Percentiles rank a stretch among this genome's conserved stretches.
Conservation (phyloP, 2,329 filamentous ascomycete genomes). For the Ophiostoma sp. region DNA sequence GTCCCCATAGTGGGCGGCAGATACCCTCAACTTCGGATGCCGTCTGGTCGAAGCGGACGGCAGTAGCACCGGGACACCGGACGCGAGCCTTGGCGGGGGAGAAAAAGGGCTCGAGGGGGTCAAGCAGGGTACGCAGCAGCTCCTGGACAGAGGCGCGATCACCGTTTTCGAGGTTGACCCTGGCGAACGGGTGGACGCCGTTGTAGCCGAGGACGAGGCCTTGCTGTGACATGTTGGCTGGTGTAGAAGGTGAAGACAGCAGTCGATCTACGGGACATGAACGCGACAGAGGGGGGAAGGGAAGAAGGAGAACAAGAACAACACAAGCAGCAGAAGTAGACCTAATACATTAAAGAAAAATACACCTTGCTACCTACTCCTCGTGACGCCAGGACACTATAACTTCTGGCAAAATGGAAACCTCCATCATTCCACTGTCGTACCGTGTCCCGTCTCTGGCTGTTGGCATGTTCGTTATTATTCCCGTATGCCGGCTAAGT, state of each 20-base stretch:
- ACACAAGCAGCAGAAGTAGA: neutral
- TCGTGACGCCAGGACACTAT: neutral
- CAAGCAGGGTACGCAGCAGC: slow-evolving; percentile 58
- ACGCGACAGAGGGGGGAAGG: neutral
- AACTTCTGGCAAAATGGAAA: neutral
- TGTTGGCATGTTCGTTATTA: neutral
- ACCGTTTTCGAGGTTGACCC: slow-evolving; percentile 41
- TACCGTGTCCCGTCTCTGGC: neutral
- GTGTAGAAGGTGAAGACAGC: no score
- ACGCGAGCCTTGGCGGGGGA: slow-evolving; percentile 61
- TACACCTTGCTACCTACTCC: neutral
- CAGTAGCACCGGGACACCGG: slow-evolving; percentile 62
- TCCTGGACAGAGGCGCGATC: slow-evolving; percentile 53
- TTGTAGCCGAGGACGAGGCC: slow-evolving; percentile 47
- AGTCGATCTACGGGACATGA: no score
- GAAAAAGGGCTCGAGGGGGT: slow-evolving; percentile 66
- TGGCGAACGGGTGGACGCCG: slow-evolving; percentile 51
- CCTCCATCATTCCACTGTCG: neutral
- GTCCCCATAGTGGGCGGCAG: slow-evolving; percentile 68
- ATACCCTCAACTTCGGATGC: slow-evolving; percentile 73
- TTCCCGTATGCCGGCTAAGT: neutral
- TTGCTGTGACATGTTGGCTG: slow-evolving; percentile 24
- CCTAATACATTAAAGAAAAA: neutral
- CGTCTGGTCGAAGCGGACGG: slow-evolving; percentile 70
- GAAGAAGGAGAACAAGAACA: neutral